These are phyloP conservation scores for Xylaria sp. DNA, from an alignment of 2,329 filamentous ascomycete genomes.

Conservation along the genomic window DNA sequence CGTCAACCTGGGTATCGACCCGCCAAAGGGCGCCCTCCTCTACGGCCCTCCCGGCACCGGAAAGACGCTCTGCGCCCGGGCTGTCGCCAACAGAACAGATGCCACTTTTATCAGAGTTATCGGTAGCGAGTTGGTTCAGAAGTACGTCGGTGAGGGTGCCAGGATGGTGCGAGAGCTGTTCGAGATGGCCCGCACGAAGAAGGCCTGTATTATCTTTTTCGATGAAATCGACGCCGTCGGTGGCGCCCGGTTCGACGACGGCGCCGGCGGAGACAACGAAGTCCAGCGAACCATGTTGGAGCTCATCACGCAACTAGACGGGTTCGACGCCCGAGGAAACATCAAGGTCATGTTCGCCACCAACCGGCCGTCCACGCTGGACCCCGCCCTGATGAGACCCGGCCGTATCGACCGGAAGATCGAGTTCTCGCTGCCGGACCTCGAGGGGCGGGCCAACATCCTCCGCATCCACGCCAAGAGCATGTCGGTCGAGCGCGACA, in stretches of 20 bases:
- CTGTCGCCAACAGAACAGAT: slow-evolving; percentile 96
- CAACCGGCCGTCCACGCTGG: slow-evolving; percentile 91
- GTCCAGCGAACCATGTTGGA: slow-evolving; percentile 98
- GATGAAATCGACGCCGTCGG: slow-evolving; percentile 98
- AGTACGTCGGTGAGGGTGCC: slow-evolving; percentile 97
- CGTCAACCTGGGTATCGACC: slow-evolving; percentile 97
- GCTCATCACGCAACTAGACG: slow-evolving; percentile 93
- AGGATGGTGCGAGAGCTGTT: slow-evolving; percentile 98
- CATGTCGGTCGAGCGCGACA: slow-evolving; percentile 98
- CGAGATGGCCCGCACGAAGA: slow-evolving; percentile 99
- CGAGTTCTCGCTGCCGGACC: slow-evolving; percentile 95
- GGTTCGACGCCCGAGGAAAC: slow-evolving; percentile 94
- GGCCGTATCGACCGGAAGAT: slow-evolving; percentile 99
- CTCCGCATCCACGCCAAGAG: slow-evolving; percentile 98
- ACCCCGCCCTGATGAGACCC: slow-evolving; percentile 95
- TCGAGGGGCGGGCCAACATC: slow-evolving; percentile 96
- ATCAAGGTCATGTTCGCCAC: slow-evolving; percentile 99
- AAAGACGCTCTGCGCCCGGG: slow-evolving; percentile 96
- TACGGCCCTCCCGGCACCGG: slow-evolving; percentile 98
- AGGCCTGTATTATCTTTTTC: slow-evolving; percentile 99
- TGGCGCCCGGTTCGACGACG: slow-evolving; percentile 94
- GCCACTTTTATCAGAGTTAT: slow-evolving; percentile 99
- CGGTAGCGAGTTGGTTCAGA: slow-evolving; percentile 95
- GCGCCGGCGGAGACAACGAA: slow-evolving; percentile 95
- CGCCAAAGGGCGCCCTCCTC: slow-evolving; percentile 93